A percentile compares a stretch with the other conserved stretches of the same genome.
Evolutionary conservation across 257 asterid species (phyloP).

Genomic region (Avicennia marina): DNA sequence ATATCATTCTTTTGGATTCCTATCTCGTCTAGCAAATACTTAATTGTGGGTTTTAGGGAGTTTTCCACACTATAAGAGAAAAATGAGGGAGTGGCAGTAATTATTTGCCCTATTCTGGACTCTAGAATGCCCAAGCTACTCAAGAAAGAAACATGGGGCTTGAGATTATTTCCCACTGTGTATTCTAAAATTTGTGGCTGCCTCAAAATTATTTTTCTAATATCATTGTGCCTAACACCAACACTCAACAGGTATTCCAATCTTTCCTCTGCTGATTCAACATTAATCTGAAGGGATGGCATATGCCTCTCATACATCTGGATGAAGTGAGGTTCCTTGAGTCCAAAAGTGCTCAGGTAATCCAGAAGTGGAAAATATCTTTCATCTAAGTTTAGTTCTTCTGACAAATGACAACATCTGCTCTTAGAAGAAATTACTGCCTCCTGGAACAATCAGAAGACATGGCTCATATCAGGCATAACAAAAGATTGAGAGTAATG

Average conservation of each 20-base stretch:
- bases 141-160: conserved; percentile 79
- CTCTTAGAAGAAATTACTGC: conserved; percentile 27
- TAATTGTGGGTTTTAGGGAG: conserved; percentile 82
- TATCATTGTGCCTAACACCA: conserved; percentile 78
- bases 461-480: conserved; percentile 6
- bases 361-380: conserved; percentile 82
- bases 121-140: conserved; percentile 73
- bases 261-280: conserved; percentile 72
- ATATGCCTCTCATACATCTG: conserved; percentile 95
- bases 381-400: conserved; percentile 75
- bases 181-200: conserved; percentile 90
- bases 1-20: conserved; percentile 71
- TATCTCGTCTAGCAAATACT: conserved; percentile 78
- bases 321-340: conserved; percentile 72
- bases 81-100: conserved; percentile 81
- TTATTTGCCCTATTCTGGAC: conserved; percentile 79
- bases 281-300: conserved; percentile 91
- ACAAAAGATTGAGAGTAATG: neutral
- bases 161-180: conserved; percentile 80
- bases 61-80: conserved; percentile 91
- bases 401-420: conserved; percentile 48
- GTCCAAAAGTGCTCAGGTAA: conserved; percentile 74
- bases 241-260: conserved; percentile 66
- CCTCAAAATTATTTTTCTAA: conserved; percentile 74
- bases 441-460: conserved; percentile 45